Percentiles rank a stretch among this genome's conserved stretches.
Conservation (phyloP, 2,329 filamentous ascomycete species). For the Aspergillus neotritici region DNA sequence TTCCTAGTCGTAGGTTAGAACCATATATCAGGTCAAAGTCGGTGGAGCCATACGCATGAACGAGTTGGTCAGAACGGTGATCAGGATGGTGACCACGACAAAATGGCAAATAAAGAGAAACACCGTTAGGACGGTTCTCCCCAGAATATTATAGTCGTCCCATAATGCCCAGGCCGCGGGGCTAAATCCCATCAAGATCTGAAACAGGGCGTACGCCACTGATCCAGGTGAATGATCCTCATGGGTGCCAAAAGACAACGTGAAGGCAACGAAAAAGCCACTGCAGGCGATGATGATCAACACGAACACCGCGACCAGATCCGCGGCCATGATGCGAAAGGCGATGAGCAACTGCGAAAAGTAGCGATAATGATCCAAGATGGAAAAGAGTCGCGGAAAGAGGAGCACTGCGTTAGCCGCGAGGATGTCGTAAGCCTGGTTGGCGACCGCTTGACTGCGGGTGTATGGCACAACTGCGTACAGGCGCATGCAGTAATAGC, state of each 20-base stretch:
- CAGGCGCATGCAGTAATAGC: constrained; percentile 83
- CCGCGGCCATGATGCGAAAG: constrained; percentile 88
- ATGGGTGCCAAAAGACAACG: constrained; percentile 65
- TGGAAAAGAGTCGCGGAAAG: constrained; percentile 84
- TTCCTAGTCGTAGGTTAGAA: constrained; percentile 29
- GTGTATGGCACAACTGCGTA: constrained; percentile 79
- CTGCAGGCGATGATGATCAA: constrained; percentile 83
- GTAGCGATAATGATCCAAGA: constrained; percentile 91
- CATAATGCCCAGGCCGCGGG: constrained; percentile 88
- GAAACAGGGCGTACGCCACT: constrained; percentile 86
- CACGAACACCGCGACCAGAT: constrained; percentile 76
- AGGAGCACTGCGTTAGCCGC: constrained; percentile 85
- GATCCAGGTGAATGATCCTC: constrained; percentile 59
- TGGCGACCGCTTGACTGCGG: constrained; percentile 62
- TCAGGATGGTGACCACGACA: constrained; percentile 85
- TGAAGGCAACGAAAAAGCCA: constrained; percentile 94
- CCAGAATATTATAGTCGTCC: constrained; percentile 75
- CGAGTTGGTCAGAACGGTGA: constrained; percentile 92
- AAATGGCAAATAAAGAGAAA: constrained; percentile 96
- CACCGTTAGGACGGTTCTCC: constrained; percentile 66
- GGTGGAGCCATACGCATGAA: constrained; percentile 61
- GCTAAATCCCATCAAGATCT: constrained; percentile 92
- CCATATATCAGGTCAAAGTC: too few species aligned
- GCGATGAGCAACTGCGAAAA: constrained; percentile 93
- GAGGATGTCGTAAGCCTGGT: constrained; percentile 88